A percentile compares a stretch with the other conserved stretches of the same genome.
Conservation (phyloP, 371 early-diverging fungal genomes). For the Mucor circinelloides region DNA sequence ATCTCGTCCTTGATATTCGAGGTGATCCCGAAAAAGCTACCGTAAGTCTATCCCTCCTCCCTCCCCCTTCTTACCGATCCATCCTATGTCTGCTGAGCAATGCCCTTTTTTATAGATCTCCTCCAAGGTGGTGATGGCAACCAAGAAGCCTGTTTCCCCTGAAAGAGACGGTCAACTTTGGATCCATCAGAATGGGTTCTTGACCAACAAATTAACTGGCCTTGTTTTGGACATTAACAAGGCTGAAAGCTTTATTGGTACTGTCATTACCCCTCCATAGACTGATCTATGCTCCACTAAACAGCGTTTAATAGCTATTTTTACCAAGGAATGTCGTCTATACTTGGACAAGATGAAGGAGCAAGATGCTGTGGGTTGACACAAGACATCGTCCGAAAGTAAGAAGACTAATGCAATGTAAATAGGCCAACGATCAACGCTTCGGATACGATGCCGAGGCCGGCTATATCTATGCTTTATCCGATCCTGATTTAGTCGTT, state of each 20-base stretch:
- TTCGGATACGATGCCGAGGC: slow-evolving; percentile 32
- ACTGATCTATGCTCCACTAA: background rate
- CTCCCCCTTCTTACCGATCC: too few relatives aligned
- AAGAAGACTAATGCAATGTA: background rate
- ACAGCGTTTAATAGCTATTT: slow-evolving; percentile 28
- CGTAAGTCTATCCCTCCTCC: background rate
- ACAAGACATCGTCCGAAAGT: background rate
- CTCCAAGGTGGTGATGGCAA: slow-evolving; percentile 38
- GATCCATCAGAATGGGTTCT: slow-evolving; percentile 49
- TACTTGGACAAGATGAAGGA: slow-evolving; percentile 48
- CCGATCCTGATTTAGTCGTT: slow-evolving; percentile 23
- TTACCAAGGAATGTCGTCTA: slow-evolving; percentile 39
- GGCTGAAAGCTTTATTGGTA: slow-evolving; percentile 44
- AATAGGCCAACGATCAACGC: slow-evolving; percentile 32
- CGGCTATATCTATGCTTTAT: slow-evolving; percentile 32
- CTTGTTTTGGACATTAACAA: slow-evolving; percentile 41
- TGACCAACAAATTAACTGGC: slow-evolving; percentile 44
- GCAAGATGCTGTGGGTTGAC: slow-evolving; percentile 31
- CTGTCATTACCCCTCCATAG: background rate
- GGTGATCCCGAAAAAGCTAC: slow-evolving; percentile 15
- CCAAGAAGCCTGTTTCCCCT: slow-evolving; percentile 34
- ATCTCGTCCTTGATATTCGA: slow-evolving; percentile 36
- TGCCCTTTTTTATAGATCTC: slow-evolving; percentile 12
- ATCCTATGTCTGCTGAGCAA: background rate
- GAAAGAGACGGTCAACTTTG: slow-evolving; percentile 46